Conservation (phyloP, 257 asterid genomes). For the Capsicum rhomboideum region DNA sequence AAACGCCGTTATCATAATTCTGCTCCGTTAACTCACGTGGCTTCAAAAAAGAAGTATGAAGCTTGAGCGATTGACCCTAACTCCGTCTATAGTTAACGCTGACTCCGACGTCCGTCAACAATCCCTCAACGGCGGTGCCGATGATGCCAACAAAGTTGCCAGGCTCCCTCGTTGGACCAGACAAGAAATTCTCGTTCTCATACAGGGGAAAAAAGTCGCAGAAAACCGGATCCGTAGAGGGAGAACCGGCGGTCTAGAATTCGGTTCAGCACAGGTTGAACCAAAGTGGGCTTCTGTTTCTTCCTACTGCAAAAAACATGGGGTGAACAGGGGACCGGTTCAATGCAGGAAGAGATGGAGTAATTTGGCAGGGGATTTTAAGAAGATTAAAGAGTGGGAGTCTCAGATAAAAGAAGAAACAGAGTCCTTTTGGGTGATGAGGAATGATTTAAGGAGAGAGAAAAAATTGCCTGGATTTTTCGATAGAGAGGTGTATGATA, state of each 20-base stretch:
- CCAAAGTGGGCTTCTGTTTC: conserved; percentile 96
- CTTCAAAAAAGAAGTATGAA: conserved; percentile 29
- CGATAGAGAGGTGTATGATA: conserved; percentile 84
- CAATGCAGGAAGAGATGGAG: conserved; percentile 99
- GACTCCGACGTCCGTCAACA: conserved; percentile 46
- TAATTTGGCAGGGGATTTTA: conserved; percentile 78
- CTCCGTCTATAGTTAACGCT: conserved; percentile 21
- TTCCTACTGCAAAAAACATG: conserved; percentile 76
- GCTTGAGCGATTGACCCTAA: conserved; percentile 46
- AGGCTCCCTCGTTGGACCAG: conserved; percentile 92
- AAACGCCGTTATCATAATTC: conserved; percentile 7
- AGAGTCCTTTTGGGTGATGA: conserved; percentile 93
- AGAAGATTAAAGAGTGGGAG: conserved; percentile 96
- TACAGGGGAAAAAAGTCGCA: conserved; percentile 76
- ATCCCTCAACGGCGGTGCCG: conserved; percentile 31
- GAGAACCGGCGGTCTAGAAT: conserved; percentile 43
- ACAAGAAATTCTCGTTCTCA: conserved; percentile 80
- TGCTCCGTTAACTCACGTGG: not conserved
- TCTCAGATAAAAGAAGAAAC: conserved; percentile 37
- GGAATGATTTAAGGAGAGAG: conserved; percentile 86
- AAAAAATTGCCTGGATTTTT: conserved; percentile 84
- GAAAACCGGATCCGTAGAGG: conserved; percentile 63
- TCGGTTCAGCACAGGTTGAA: conserved; percentile 66
- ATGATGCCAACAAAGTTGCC: conserved; percentile 44
- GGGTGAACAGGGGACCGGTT: conserved; percentile 88